These are phyloP conservation scores for Pseudogymnoascus sp. DNA, from an alignment of 2,329 filamentous ascomycete genomes.

Conservation along the genomic window DNA sequence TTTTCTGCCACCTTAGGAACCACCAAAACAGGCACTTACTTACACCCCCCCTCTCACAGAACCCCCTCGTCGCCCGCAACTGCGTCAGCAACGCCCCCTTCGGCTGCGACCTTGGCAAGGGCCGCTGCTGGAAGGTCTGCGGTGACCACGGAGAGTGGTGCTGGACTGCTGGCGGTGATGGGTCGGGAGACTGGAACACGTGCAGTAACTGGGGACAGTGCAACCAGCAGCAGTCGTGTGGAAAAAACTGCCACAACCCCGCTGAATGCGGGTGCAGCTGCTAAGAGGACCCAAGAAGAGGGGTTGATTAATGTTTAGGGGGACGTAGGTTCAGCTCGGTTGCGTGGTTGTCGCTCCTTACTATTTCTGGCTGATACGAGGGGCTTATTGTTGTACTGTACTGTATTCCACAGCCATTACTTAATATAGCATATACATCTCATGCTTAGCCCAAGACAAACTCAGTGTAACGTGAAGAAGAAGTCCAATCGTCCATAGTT, in stretches of 20 bases:
- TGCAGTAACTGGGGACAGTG: neutral
- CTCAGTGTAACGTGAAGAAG: neutral
- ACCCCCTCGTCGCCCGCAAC: neutral
- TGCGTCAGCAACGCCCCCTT: neutral
- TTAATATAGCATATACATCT: neutral
- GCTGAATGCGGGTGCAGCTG: neutral
- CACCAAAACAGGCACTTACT: neutral
- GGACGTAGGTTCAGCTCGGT: neutral
- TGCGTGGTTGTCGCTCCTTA: too few species aligned
- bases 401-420: too few species aligned
- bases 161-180: neutral
- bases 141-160: conserved; percentile 73
- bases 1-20: neutral
- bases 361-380: too few species aligned
- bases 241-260: neutral
- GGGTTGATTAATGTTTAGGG: neutral
- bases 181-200: neutral
- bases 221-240: neutral
- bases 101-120: conserved; percentile 71
- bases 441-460: neutral
- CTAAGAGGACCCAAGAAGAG: neutral
- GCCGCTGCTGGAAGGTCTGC: conserved; percentile 93
- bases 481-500: neutral
- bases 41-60: neutral
- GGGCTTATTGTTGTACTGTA: too few species aligned